phyloP scores from a whole-genome alignment of 192 early-diverging fungal genomes.

The Entrophospora sp. region DNA sequence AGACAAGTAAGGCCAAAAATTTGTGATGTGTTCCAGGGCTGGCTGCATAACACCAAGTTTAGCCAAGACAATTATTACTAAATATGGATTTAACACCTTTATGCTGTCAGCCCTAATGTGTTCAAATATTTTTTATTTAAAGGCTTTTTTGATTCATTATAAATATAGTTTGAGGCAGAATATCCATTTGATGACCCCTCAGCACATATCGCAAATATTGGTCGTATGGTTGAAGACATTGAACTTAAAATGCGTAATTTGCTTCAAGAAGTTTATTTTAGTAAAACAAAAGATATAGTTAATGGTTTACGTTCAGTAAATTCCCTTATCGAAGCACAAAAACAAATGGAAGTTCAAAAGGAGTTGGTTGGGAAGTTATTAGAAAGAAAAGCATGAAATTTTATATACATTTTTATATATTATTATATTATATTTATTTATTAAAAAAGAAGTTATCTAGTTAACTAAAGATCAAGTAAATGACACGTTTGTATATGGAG shows the following conservation, averaged over 20 bases:
- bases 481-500: too few species aligned
- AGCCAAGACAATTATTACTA: neutral
- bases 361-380: slow-evolving; percentile 72
- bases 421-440: too few species aligned
- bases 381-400: slow-evolving; percentile 25
- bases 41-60: too few species aligned
- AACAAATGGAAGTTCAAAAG: slow-evolving; percentile 68
- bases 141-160: too few species aligned
- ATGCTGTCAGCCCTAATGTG: neutral
- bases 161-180: slow-evolving; percentile 81
- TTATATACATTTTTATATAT: neutral
- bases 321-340: slow-evolving; percentile 65
- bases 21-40: neutral
- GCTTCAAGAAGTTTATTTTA: slow-evolving; percentile 94
- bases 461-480: too few species aligned
- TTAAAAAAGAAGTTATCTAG: too few species aligned
- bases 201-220: slow-evolving; percentile 89
- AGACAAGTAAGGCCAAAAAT: slow-evolving; percentile 55
- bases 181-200: slow-evolving; percentile 59
- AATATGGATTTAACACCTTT: neutral
- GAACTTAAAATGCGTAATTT: slow-evolving; percentile 94
- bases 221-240: slow-evolving; percentile 96
- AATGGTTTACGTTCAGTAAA: slow-evolving; percentile 80
- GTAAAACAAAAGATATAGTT: slow-evolving; percentile 94
- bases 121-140: neutral